These are phyloP conservation scores for Nemophila menziesii DNA, from an alignment of 257 asterid species.

Conservation along the genomic window DNA sequence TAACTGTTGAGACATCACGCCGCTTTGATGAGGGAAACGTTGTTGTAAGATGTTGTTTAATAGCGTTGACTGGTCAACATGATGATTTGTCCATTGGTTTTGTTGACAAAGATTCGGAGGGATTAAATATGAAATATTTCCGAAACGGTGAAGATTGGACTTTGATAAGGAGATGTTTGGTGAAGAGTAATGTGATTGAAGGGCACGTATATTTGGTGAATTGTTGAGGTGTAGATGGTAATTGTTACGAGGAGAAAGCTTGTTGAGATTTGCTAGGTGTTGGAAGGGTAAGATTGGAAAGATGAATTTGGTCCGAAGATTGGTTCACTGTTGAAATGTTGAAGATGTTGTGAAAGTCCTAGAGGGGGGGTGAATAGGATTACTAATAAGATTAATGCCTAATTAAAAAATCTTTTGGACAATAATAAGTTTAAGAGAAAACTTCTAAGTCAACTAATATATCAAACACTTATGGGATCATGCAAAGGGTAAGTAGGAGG, in stretches of 20 bases:
- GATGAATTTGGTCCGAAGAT: conserved; percentile 46
- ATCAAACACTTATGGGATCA: no score
- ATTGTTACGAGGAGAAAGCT: conserved; percentile 56
- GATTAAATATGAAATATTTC: conserved; percentile 56
- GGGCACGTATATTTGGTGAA: conserved; percentile 33
- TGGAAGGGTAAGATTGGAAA: conserved; percentile 68
- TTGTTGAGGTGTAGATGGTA: conserved; percentile 28
- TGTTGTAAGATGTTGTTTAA: conserved; percentile 44
- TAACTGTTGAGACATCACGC: conserved; percentile 45
- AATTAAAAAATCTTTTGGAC: no score
- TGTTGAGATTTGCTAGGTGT: conserved; percentile 61
- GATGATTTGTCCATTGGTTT: conserved; percentile 51
- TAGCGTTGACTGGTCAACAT: conserved; percentile 42
- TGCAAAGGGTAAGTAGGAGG: no score
- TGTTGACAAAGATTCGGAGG: conserved; percentile 52
- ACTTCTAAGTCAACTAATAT: no score
- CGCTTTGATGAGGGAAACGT: conserved; percentile 51
- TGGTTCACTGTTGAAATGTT: conserved; percentile 68
- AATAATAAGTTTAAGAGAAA: no score
- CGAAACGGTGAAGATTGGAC: conserved; percentile 53
- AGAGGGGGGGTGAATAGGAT: no score
- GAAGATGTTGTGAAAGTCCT: conserved; percentile 36
- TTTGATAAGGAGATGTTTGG: conserved; percentile 43
- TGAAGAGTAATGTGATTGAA: conserved; percentile 36
- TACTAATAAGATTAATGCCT: no score